Base-by-base conservation (phyloP, 2,329 filamentous ascomycete genomes). In the Colletotrichum sansevieriae region DNA sequence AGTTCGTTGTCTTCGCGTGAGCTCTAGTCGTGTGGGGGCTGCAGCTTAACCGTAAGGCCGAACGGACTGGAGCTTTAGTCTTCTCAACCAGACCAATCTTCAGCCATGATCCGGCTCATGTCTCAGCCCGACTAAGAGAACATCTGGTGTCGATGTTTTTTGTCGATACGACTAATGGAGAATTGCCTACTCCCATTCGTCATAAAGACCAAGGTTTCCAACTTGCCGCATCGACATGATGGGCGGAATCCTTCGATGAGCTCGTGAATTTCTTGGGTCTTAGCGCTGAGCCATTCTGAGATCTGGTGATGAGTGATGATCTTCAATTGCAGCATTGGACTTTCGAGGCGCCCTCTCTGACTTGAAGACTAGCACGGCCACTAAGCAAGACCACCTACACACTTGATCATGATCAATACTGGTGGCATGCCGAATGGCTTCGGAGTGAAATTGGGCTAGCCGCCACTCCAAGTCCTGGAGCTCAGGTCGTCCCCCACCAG, bases 401-500 rank as follows among this genome's bases (percentile, higher is more conserved):
- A 29, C 29, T 29, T 29, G 7, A 29, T 29, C 29, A 29, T 29
- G 29, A 29, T 7, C 7, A 9, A 29, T 7, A 8, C 29, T 8
- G 29, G 29, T 29, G 37, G 37, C 37, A 39, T 15, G 37, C 13
- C 12, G 29, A 29, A 7, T 29, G 9, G 7, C 29, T 29, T 29
- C 4, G 7, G 25, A 29, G 29, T 29, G 29, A 29, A 9, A 29
- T 29, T 8, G 29, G 7, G 25, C 25, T 29, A 29, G 25, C 25
- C 25, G 25, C 7, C 25, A 8, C 25, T 29, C 25, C 25, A 29
- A 29, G 25, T 6, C 25, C 1, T 29, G 22, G 22, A 22, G 22
- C 22, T 22, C 22, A 25, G 25, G 25, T 65, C 61, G 61, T 60
- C 61, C 61, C 65, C 61, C 61, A 68, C 65, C 61, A 60, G 13